Evolutionary conservation across 2,329 filamentous ascomycete genomes (phyloP).

Genomic region (Hypoxylon sp.): DNA sequence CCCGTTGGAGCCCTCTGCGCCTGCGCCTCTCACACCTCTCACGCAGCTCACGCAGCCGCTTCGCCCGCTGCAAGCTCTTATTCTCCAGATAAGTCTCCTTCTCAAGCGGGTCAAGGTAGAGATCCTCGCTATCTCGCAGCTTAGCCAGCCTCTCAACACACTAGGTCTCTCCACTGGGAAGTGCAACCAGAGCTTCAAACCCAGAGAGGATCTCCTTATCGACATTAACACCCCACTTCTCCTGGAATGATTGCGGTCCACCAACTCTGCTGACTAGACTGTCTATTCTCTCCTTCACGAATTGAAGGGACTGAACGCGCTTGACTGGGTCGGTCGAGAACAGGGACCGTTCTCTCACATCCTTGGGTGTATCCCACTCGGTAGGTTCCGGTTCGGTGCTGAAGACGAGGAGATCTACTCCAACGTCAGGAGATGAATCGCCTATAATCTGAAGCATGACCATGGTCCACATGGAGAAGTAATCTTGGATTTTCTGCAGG

Average conservation of each 20-base stretch:
- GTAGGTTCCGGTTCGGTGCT: constrained; percentile 54
- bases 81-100: background rate
- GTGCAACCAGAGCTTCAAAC: constrained; percentile 63
- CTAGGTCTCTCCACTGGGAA: constrained; percentile 24
- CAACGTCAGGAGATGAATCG: constrained; percentile 58
- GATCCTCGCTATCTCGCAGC: background rate
- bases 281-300: constrained; percentile 72
- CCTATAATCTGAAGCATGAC: constrained; percentile 75
- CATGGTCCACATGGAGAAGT: constrained; percentile 81
- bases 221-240: constrained; percentile 78
- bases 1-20: too few relatives aligned
- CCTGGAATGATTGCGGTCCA: constrained; percentile 74
- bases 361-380: constrained; percentile 70
- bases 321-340: constrained; percentile 74
- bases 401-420: constrained; percentile 66
- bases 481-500: constrained; percentile 74
- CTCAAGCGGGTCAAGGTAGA: background rate
- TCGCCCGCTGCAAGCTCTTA: background rate
- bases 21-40: background rate
- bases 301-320: constrained; percentile 71
- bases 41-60: background rate
- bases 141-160: constrained; percentile 3
- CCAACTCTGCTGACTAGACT: constrained; percentile 70
- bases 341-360: constrained; percentile 65
- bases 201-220: constrained; percentile 76